Conservation (phyloP, 345 rosid species). For the Kandelia obovata region DNA sequence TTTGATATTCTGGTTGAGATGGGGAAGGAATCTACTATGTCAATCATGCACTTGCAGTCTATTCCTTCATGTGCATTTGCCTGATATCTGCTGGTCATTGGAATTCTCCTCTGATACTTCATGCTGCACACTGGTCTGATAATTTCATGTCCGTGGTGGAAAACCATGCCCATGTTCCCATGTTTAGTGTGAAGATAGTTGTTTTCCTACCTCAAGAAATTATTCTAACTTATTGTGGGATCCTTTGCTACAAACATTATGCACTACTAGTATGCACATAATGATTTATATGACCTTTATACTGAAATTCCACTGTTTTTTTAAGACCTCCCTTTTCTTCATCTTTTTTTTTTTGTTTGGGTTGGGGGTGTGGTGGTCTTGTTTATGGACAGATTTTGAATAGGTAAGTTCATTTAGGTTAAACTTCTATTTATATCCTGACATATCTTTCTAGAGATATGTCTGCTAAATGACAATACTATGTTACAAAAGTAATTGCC, state of each 20-base stretch:
- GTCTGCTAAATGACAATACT: too few species aligned
- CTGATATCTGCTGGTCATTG: background rate
- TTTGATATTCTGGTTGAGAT: background rate
- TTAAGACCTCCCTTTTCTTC: background rate
- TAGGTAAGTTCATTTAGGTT: too few species aligned
- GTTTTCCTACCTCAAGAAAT: background rate
- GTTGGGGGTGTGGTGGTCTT: too few species aligned
- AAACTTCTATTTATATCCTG: too few species aligned
- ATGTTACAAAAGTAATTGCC: too few species aligned
- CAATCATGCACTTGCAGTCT: background rate
- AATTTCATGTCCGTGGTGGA: background rate
- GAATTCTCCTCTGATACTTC: background rate
- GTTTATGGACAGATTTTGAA: too few species aligned
- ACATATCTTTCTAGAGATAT: too few species aligned
- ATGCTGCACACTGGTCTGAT: background rate
- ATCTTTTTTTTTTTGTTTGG: too few species aligned
- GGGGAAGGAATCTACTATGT: background rate
- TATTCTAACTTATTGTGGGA: background rate
- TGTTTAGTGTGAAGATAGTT: background rate
- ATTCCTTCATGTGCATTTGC: background rate
- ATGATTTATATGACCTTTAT: background rate
- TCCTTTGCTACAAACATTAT: background rate
- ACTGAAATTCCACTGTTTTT: background rate
- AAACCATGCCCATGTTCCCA: background rate
- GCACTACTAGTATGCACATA: background rate